Evolutionary conservation across 2,329 filamentous ascomycete species (phyloP), one percentile per base, ranked within the genome.

Genomic region (Aspergillus intermedius): DNA sequence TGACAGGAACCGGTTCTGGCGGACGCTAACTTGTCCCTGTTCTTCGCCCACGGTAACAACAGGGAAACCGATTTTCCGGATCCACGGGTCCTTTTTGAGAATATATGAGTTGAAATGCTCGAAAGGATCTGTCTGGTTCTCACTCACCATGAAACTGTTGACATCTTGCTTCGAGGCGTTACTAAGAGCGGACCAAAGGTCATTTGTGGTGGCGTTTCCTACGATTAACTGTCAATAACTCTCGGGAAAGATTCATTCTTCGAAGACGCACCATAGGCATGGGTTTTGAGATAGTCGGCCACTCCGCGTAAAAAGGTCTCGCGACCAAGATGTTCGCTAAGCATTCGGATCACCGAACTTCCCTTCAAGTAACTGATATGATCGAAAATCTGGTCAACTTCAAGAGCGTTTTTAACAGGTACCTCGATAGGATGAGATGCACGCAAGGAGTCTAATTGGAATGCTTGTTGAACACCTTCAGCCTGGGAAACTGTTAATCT

Each of bases 321-420:
- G 46, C 87, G 84, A 12, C 90, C 90, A 15, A 98, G 81, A 68
- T 97, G 88, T 60, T 86, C 85, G 59, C 89, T 91, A 60, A 98
- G 74, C 93, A 98, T 98, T 63, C 93, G 87, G 63, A 98, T 93
- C 51, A 93, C 88, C 2, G 91, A 95, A 73, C 89, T 95, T 32
- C 93, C 93, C 75, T 98, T 97, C 54, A 94, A 78, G 66, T 97
- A 98, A 71, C 88, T 94, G 71, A 98, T 97, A 66, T 86, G 82
- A 67, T 98, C 93, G 64, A 98, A 98, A 56, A 97, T 95, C 69
- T 98, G 93, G 69, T 97, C 94, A 56, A 97, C 89, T 60, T 97
- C 93, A 9, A 97, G 80, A 25, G 91, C 93, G 66, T 96, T 91
- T 59, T 84, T 84, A 25, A 98, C 93, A 0, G 90, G 88, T 5